Evolutionary conservation across 192 early-diverging fungal species (phyloP).

Genomic region (Geranomyces variabilis): DNA sequence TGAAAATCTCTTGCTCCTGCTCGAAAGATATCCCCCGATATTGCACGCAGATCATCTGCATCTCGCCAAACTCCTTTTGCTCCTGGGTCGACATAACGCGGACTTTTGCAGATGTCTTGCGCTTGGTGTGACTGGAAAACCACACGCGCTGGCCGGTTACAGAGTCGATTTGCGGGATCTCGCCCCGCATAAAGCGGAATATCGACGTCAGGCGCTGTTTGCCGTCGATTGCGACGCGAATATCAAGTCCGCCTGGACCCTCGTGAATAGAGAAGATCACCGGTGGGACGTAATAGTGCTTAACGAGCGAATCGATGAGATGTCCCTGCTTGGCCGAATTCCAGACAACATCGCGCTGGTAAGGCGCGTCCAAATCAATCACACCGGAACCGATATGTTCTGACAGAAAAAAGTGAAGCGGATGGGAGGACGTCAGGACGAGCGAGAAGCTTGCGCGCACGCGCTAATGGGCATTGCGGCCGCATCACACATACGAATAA

Average conservation of each 20-base stretch:
- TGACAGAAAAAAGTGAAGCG: constrained; percentile 2
- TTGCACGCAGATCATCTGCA: constrained; percentile 23
- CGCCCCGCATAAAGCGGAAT: constrained; percentile 24
- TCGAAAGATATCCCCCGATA: constrained; percentile 15
- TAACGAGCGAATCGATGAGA: constrained; percentile 35
- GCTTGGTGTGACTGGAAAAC: constrained; percentile 3
- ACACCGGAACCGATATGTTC: constrained; percentile 10
- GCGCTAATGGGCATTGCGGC: background rate
- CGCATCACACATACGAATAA: background rate
- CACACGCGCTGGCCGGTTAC: constrained; percentile 10
- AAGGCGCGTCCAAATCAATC: constrained; percentile 21
- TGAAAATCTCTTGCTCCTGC: constrained; percentile 34
- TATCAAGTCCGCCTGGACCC: background rate
- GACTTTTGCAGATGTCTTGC: background rate
- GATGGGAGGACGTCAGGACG: background rate
- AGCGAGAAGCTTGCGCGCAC: background rate
- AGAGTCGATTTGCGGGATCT: constrained; percentile 31
- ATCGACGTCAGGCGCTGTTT: constrained; percentile 35
- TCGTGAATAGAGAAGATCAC: constrained; percentile 30
- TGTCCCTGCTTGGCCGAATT: constrained; percentile 28
- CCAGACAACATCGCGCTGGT: constrained; percentile 36
- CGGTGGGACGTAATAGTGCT: constrained; percentile 34
- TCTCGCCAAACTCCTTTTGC: constrained; percentile 17
- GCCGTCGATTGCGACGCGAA: constrained; percentile 31
- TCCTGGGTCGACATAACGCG: constrained; percentile 2